Base-by-base conservation (phyloP, 345 rosid genomes). In the Populus ilicifolia region DNA sequence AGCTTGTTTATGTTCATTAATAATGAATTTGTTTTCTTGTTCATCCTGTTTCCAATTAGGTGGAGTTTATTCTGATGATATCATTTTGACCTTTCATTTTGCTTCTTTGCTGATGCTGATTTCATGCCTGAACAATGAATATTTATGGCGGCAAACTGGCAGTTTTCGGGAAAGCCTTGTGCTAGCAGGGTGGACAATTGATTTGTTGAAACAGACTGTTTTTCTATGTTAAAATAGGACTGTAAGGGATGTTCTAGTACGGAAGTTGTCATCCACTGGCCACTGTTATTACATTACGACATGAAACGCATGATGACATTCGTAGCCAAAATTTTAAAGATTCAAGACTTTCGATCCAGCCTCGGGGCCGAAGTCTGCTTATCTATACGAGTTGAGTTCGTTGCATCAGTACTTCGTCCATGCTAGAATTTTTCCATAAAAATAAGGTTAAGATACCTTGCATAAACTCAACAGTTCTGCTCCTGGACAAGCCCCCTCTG, bases 1-100 rank as follows among this genome's bases (percentile, higher is more conserved):
- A 74, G 64, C 72, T 74, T 77, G 70, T 43, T 54, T 79, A 63
- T 70, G 69, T 63, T 23, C 75, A 68, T 38, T 44, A 70, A 72
- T 75, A 75, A 46, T 78, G 79, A 70, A 67, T 73, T 78, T 68
- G 70, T 66, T 73, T 46, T 78, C 79, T 78, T 70, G 67, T 72
- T 50, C 39, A 52, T 67, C 66, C 82, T 68, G 70, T 54, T 69
- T 56, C 63, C 63, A 56, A 9, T 21, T 56, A 56, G 63, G 63
- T 8, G 63, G 23, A 8, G 27, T 56, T 56, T 56, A 12, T n/a
- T 44, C 48, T 56, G 27, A 56, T n/a, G 27, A 56, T 56, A 23
- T 10, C 63, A 23, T n/a, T 59, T 56, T n/a, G n/a, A n/a, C 23
- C 63, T 11, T 9, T 1, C 29, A 8, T 20, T 56, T 56, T 59